Percentiles rank a stretch among this genome's conserved stretches.
These are phyloP conservation scores for Colletotrichum destructivum DNA, from an alignment of 2,329 filamentous ascomycete species.

Conservation along the genomic window DNA sequence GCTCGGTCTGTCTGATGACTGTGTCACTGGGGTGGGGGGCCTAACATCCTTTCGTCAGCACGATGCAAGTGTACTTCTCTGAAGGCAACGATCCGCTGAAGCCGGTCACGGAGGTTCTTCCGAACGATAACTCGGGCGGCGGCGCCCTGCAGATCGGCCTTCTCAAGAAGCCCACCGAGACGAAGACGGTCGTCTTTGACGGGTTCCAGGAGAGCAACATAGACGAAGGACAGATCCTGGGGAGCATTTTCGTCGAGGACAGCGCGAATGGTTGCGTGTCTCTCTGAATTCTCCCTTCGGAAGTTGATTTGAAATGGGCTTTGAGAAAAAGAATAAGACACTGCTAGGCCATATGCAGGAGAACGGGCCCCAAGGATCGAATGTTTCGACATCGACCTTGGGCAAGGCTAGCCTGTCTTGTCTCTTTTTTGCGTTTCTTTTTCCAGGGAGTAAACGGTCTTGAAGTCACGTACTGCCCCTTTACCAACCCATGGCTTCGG, in stretches of 20 bases:
- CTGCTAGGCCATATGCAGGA: no score
- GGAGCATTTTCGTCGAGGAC: constrained; percentile 68
- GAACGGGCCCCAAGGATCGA: no score
- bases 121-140: constrained; percentile 68
- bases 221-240: constrained; percentile 67
- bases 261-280: constrained; percentile 49
- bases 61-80: constrained; percentile 72
- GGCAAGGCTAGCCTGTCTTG: no score
- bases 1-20: no score
- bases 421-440: no score
- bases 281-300: neutral
- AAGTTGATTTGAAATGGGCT: neutral
- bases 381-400: no score
- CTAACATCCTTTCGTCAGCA: constrained; percentile 53
- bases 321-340: neutral
- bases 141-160: constrained; percentile 75
- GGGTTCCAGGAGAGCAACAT: constrained; percentile 64
- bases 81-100: constrained; percentile 60
- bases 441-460: no score
- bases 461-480: no score
- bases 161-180: constrained; percentile 70
- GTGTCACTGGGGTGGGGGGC: no score
- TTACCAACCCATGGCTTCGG: no score
- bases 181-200: constrained; percentile 60
- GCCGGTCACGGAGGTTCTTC: constrained; percentile 55